These are phyloP conservation scores for Tetradesmus obliquus DNA, from an alignment of 139 green algal species.

Conservation along the genomic window DNA sequence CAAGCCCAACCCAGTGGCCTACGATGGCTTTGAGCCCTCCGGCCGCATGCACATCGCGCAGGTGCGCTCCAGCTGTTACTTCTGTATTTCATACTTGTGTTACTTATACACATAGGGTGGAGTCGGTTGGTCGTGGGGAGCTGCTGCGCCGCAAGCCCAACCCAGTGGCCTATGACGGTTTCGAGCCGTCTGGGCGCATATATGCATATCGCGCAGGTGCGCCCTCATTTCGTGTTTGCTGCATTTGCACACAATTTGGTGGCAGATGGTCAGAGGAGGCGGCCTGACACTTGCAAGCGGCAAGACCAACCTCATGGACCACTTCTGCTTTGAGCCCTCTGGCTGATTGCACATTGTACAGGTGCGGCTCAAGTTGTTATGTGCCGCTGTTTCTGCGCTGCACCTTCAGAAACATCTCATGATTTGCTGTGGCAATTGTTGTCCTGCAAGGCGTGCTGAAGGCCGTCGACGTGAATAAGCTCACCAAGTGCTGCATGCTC, in stretches of 20 bases:
- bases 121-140: constrained; percentile 20
- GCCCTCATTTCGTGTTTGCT: neutral
- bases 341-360: constrained; percentile 95
- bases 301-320: constrained; percentile 88
- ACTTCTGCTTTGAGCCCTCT: constrained; percentile 99
- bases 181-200: constrained; percentile 94
- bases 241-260: neutral
- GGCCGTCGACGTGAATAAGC: constrained; percentile 99
- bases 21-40: constrained; percentile 99
- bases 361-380: neutral
- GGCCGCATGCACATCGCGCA: constrained; percentile 99
- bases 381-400: neutral
- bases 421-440: neutral
- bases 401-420: neutral
- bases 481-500: constrained; percentile 89
- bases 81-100: neutral
- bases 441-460: constrained; percentile 95
- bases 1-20: constrained; percentile 89
- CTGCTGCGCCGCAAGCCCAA: constrained; percentile 80
- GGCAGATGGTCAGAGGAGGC: too few relatives aligned
- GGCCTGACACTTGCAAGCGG: constrained; percentile 50
- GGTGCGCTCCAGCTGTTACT: constrained; percentile 36
- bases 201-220: constrained; percentile 97
- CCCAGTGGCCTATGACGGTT: constrained; percentile 96
- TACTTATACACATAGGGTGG: neutral